Evolutionary conservation across 208 protist species (phyloP), one percentile per base, ranked within the genome.

Genomic region (Wallacemonas sp.): DNA sequence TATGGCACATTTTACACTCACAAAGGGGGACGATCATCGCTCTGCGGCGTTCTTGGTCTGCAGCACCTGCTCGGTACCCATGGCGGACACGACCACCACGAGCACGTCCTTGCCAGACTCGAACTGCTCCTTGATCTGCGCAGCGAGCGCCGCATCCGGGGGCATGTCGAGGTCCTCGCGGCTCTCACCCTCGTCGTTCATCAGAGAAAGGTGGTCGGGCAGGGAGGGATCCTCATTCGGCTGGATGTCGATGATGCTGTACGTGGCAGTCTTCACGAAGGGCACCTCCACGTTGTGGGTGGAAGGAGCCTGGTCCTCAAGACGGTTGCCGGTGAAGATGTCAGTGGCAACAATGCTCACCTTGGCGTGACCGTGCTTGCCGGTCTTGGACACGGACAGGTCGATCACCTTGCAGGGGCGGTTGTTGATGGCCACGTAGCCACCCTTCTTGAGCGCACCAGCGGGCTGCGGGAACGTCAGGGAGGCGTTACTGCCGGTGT

Each of bases 321-420:
- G 94, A 80, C 98, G 98, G 81, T 98, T 98, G 55, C 93, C 91
- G 55, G 92, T 99, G 87, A 99, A 99, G 69, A 99, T 98, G 75
- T 99, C 98, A 58, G 98, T 94, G 57, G 86, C 98, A 65, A 90
- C 89, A 70, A 99, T 95, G 71, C 98, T 89, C 41, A 98, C 97
- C 89, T 99, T 99, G 36, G 98, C 98, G 79, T 98, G 94, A 66
- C 98, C 98, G 82, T 99, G 98, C 87, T 99, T 99, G 65, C 98
- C 98, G 52, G 97, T 98, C 87, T 98, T 99, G 33, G 98, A 99
- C 21, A 97, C 98, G 42, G 92, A 98, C 71, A 98, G 93, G 66
- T 98, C 97, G 63, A 99, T 96, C 36, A 99, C 89, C 81, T 98
- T 99, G 86, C 97, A 99, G 53, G 98, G 97, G 24, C 79, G 79